These are phyloP conservation scores for Daldinia concentrica DNA, from an alignment of 495 filamentous ascomycete species.

Conservation along the genomic window DNA sequence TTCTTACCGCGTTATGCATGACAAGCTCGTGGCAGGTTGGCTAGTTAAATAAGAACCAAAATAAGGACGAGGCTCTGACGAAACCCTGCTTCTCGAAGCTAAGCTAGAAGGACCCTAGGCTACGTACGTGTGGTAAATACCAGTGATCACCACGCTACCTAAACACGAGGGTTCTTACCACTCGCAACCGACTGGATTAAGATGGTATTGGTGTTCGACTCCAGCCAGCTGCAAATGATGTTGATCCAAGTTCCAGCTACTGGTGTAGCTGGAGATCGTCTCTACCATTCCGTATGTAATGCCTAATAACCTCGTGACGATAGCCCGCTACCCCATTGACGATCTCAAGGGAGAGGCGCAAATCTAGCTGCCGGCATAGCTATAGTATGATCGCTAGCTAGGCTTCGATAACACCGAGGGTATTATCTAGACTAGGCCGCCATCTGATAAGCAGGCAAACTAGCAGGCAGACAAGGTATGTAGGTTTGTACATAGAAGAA, in stretches of 20 bases:
- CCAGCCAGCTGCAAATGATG: conserved; percentile 16
- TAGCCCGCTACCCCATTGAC: conserved; percentile 8
- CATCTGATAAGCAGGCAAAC: conserved; percentile 30
- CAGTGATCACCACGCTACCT: conserved; percentile 19
- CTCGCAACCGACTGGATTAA: conserved; percentile 7
- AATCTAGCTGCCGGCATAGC: conserved; percentile 9
- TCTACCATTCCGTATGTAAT: conserved; percentile 3
- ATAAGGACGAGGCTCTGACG: conserved; percentile 37
- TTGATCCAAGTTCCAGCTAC: conserved; percentile 9
- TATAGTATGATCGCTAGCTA: conserved; percentile 19
- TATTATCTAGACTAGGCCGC: conserved; percentile 24
- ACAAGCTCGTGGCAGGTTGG: conserved; percentile 18
- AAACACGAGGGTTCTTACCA: conserved; percentile 34
- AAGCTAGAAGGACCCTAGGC: conserved; percentile 23
- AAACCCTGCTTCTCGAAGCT: conserved; percentile 27
- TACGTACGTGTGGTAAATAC: conserved; percentile 14
- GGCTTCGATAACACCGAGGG: conserved; percentile 12
- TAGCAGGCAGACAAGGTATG: background rate
- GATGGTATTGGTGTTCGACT: conserved; percentile 18
- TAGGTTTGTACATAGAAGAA: conserved; percentile 4
- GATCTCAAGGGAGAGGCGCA: conserved; percentile 4
- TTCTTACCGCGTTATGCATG: conserved; percentile 17
- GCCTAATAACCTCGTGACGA: conserved; percentile 28
- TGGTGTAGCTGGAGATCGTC: conserved; percentile 11
- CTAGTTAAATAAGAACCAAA: conserved; percentile 24